Evolutionary conservation across 495 filamentous ascomycete species (phyloP).

Genomic region (Barbatosphaeria neglecta): DNA sequence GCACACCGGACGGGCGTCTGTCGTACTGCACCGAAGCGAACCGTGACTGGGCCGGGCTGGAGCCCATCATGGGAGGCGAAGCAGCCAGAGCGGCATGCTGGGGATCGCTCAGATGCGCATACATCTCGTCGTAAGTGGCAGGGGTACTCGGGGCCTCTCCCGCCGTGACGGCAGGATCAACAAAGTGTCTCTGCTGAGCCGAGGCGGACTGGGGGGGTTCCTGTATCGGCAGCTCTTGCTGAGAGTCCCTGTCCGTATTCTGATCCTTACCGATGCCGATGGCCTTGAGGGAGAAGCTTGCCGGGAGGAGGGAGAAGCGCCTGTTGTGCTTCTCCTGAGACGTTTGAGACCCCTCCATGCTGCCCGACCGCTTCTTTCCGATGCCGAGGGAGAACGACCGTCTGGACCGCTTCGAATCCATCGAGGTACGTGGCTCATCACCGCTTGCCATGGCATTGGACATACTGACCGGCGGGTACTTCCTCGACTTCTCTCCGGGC

Average conservation of each 20-base stretch:
- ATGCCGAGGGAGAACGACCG: conserved; percentile 67
- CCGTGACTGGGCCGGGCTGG: conserved; percentile 15
- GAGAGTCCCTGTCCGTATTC: conserved; percentile 23
- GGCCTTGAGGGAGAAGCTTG: conserved; percentile 57
- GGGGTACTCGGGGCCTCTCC: conserved; percentile 12
- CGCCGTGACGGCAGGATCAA: conserved; percentile 15
- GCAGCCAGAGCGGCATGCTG: conserved; percentile 8
- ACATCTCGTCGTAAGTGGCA: conserved; percentile 28
- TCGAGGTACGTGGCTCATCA: conserved; percentile 53
- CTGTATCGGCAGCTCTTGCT: conserved; percentile 35
- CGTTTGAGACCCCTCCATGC: conserved; percentile 37
- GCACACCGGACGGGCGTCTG: conserved; percentile 23
- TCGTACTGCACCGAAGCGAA: conserved; percentile 26
- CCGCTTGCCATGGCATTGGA: conserved; percentile 39
- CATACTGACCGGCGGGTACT: conserved; percentile 74
- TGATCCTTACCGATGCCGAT: conserved; percentile 40
- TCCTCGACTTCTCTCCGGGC: conserved; percentile 37
- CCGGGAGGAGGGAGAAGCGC: conserved; percentile 73
- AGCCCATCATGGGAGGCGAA: conserved; percentile 8
- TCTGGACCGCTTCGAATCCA: conserved; percentile 57
- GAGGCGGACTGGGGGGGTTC: conserved; percentile 27
- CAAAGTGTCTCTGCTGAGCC: conserved; percentile 27
- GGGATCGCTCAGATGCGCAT: conserved; percentile 23
- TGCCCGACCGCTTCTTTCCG: conserved; percentile 56
- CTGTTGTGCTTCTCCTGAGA: conserved; percentile 44